Conservation (phyloP, 2,329 filamentous ascomycete species). For the Aspergillus udagawae region DNA sequence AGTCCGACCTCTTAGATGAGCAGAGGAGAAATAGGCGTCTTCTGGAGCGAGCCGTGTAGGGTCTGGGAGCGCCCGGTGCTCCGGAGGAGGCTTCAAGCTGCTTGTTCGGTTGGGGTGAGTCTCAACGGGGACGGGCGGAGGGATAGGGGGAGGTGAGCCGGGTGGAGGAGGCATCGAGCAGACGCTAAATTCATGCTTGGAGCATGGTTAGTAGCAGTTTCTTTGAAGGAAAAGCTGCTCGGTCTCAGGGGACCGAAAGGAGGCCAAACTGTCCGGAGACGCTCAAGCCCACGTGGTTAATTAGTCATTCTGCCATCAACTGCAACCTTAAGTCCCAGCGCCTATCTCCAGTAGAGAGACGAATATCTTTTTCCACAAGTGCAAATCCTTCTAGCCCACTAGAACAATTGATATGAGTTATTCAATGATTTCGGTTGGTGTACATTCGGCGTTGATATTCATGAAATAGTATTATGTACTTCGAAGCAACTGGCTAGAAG, state of each 20-base stretch:
- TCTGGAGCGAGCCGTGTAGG: slow-evolving; percentile 73
- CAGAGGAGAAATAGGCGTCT: slow-evolving; percentile 69
- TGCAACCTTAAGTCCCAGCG: neutral
- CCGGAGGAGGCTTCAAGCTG: slow-evolving; percentile 32
- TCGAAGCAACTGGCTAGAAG: neutral
- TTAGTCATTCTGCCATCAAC: neutral
- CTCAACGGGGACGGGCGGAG: slow-evolving; percentile 44
- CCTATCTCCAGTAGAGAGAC: neutral
- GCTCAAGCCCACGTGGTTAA: neutral
- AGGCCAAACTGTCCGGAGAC: neutral
- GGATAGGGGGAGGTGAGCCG: slow-evolving; percentile 33
- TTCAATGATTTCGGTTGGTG: neutral
- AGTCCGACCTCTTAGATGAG: slow-evolving; percentile 54
- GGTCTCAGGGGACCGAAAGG: neutral
- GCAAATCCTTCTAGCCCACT: neutral
- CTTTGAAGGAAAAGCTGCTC: neutral
- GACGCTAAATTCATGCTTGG: slow-evolving; percentile 22
- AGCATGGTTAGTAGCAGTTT: slow-evolving; percentile 22
- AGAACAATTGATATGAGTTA: neutral
- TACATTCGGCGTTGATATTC: neutral
- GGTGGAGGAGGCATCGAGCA: slow-evolving; percentile 32
- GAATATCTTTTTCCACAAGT: too few relatives aligned
- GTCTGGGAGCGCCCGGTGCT: slow-evolving; percentile 46
- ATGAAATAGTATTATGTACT: neutral
- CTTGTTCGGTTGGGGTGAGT: slow-evolving; percentile 43